A percentile compares a stretch with the other conserved stretches of the same genome.
phyloP scores from a whole-genome alignment of 2,329 filamentous ascomycete genomes.

The Colletotrichum gloeosporioides region DNA sequence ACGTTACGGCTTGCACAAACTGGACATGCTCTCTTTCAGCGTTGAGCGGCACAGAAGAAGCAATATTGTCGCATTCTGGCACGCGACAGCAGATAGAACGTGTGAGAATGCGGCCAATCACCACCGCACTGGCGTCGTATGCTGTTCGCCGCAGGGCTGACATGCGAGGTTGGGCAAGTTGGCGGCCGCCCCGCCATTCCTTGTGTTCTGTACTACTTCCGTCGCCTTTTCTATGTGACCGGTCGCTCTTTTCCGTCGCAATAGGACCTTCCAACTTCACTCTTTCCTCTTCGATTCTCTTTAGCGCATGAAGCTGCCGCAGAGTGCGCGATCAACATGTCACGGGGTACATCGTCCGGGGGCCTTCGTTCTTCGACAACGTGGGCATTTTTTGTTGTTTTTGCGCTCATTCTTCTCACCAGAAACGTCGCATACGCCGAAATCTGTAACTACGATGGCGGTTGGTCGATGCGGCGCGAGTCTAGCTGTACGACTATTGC shows the following conservation, averaged over 20 bases:
- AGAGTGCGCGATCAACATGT: neutral
- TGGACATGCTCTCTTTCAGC: neutral
- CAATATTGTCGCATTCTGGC: neutral
- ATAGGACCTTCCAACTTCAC: neutral
- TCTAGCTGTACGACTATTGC: neutral
- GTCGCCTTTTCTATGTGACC: neutral
- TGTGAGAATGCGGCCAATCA: neutral
- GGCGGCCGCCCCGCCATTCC: neutral
- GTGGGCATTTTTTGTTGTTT: neutral
- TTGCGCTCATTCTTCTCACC: neutral
- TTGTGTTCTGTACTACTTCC: neutral
- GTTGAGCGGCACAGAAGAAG: neutral
- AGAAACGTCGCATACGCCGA: accelerated
- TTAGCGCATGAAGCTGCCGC: neutral
- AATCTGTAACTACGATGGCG: neutral
- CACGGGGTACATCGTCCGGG: neutral
- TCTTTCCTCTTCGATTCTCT: neutral
- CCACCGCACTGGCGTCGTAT: neutral
- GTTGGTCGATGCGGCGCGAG: neutral
- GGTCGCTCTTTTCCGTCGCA: neutral
- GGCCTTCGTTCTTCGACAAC: neutral
- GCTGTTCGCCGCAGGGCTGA: neutral
- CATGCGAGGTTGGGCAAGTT: neutral
- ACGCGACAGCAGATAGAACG: neutral
- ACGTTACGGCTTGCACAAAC: neutral